Percentiles rank a stretch among this genome's conserved stretches.
These are phyloP conservation scores for Pneumocystis jirovecii DNA, from an alignment of 1,139 yeast species.

Conservation along the genomic window DNA sequence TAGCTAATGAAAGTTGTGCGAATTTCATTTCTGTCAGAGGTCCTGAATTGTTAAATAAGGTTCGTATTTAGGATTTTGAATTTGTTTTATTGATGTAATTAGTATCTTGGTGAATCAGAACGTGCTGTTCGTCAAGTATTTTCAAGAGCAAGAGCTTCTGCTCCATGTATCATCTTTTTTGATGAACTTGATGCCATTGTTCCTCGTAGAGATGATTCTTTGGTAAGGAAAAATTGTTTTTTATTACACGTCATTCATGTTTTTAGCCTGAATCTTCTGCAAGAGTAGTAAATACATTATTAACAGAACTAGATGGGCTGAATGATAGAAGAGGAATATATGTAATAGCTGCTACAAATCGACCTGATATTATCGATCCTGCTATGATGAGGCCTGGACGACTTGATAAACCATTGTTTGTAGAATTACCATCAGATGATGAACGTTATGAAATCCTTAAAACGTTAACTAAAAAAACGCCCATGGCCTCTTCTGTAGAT, in stretches of 20 bases:
- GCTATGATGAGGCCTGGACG: conserved; percentile 98
- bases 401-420: conserved; percentile 79
- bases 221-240: conserved; percentile 17
- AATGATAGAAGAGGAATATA: conserved; percentile 85
- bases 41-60: conserved; percentile 76
- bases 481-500: conserved; percentile 51
- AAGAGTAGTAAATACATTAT: conserved; percentile 81
- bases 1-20: conserved; percentile 91
- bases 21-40: conserved; percentile 91
- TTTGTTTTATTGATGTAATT: neutral
- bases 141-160: conserved; percentile 83
- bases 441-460: conserved; percentile 71
- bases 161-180: conserved; percentile 88
- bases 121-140: conserved; percentile 91
- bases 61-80: neutral
- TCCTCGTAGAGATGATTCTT: conserved; percentile 76
- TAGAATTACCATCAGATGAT: conserved; percentile 64
- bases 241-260: conserved; percentile 6
- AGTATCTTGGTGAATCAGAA: conserved; percentile 89
- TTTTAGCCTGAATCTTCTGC: conserved; percentile 66
- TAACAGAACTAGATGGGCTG: conserved; percentile 88
- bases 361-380: conserved; percentile 97
- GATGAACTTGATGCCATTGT: conserved; percentile 94
- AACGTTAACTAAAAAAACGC: conserved; percentile 70
- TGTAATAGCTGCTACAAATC: conserved; percentile 91